Percentiles rank a stretch among this genome's conserved stretches.
These are phyloP conservation scores for Zoysia pacifica DNA, from an alignment of 176 grass and related monocot genomes.

Conservation along the genomic window DNA sequence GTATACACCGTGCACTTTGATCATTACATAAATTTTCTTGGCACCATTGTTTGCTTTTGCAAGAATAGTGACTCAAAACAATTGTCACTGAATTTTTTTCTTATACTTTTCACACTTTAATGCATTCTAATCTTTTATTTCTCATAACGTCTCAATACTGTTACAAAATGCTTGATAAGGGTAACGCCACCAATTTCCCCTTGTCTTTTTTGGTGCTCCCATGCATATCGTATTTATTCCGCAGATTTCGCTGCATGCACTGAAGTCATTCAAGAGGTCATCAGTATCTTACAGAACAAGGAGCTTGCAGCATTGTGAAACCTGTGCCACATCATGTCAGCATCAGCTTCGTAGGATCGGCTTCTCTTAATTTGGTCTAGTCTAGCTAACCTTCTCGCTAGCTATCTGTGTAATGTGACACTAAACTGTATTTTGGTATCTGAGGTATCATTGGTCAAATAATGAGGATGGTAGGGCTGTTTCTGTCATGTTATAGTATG, in stretches of 20 bases:
- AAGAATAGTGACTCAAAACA: no score
- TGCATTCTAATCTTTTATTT: no score
- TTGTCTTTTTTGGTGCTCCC: neutral
- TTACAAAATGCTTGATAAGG: neutral
- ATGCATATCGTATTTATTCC: neutral
- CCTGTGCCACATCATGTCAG: neutral
- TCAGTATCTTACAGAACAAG: neutral
- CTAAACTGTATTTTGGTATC: neutral
- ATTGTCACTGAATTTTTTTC: no score
- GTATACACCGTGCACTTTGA: no score
- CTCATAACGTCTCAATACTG: no score
- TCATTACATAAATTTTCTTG: no score
- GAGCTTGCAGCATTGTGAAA: neutral
- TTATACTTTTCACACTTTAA: no score
- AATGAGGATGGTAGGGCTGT: neutral
- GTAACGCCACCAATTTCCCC: neutral
- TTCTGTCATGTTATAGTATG: neutral
- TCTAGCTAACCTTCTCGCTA: slow-evolving; percentile 23
- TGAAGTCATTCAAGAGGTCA: slow-evolving; percentile 25
- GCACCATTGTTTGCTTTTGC: no score
- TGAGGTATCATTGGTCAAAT: neutral
- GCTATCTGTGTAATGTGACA: neutral
- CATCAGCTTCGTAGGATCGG: no score
- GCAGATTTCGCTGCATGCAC: slow-evolving; percentile 16
- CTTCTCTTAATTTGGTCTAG: neutral